These are phyloP conservation scores for Mycoemilia scoparia DNA, from an alignment of 192 early-diverging fungal species.

Conservation along the genomic window DNA sequence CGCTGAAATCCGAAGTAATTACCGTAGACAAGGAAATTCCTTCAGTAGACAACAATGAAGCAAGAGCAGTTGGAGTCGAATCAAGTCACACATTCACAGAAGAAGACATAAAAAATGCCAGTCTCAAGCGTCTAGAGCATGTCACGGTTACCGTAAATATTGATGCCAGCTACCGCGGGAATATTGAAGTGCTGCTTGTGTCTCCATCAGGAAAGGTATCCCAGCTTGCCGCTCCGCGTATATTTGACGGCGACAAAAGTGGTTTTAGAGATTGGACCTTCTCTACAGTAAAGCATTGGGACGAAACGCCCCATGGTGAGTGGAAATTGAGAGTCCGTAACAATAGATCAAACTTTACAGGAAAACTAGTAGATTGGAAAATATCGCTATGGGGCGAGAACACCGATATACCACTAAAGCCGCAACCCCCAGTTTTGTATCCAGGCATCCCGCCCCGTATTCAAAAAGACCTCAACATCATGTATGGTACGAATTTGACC, in stretches of 20 bases:
- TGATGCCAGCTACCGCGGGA: slow-evolving; percentile 62
- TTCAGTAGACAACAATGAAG: slow-evolving; percentile 11
- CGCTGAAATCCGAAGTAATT: slow-evolving; percentile 22
- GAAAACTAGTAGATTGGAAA: slow-evolving; percentile 46
- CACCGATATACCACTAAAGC: too few species aligned
- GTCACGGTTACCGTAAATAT: slow-evolving; percentile 73
- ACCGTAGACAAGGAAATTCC: slow-evolving; percentile 33
- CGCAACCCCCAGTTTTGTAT: too few species aligned
- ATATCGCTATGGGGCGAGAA: slow-evolving; percentile 51
- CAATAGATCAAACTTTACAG: slow-evolving; percentile 29
- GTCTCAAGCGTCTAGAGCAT: slow-evolving; percentile 57
- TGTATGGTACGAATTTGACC: too few species aligned
- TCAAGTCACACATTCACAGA: slow-evolving; percentile 24
- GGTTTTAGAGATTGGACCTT: slow-evolving; percentile 84
- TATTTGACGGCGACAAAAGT: slow-evolving; percentile 37
- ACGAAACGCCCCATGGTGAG: slow-evolving; percentile 63
- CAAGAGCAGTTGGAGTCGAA: slow-evolving; percentile 15
- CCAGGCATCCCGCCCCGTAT: too few species aligned
- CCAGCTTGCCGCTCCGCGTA: slow-evolving; percentile 43
- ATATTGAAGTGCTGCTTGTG: slow-evolving; percentile 65
- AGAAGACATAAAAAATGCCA: slow-evolving; percentile 22
- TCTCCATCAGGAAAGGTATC: slow-evolving; percentile 51
- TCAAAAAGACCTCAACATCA: too few species aligned
- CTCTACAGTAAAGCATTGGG: slow-evolving; percentile 96
- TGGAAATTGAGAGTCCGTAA: slow-evolving; percentile 68